Percentiles rank a stretch among this genome's conserved stretches.
phyloP scores from a whole-genome alignment of 768 basidiomycete species.

The Cystobasidiopsis lactophilus region DNA sequence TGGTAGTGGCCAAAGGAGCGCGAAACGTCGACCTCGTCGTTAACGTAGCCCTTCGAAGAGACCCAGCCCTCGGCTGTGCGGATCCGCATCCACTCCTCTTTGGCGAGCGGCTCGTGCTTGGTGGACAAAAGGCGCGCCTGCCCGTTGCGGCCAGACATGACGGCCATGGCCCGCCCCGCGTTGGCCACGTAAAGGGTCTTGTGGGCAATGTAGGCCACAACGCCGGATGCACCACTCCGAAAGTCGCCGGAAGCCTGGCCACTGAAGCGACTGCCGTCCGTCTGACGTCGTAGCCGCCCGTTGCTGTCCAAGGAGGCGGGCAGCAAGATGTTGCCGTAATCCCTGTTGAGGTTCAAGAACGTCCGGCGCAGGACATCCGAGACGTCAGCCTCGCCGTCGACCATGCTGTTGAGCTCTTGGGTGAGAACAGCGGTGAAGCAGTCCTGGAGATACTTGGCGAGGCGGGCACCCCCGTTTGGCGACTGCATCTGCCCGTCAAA shows the following conservation, averaged over 20 bases:
- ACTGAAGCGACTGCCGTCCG: conserved; percentile 12
- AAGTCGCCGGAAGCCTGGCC: conserved; percentile 26
- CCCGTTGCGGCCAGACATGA: conserved; percentile 35
- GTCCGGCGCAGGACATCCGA: conserved; percentile 62
- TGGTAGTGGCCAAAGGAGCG: conserved; percentile 83
- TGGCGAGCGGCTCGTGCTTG: conserved; percentile 75
- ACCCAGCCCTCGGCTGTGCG: conserved; percentile 84
- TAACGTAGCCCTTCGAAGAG: conserved; percentile 68
- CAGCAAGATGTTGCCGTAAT: conserved; percentile 43
- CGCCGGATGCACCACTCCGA: conserved; percentile 55
- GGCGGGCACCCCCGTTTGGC: conserved; percentile 22
- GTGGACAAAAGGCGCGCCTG: conserved; percentile 49
- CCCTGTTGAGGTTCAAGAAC: conserved; percentile 68
- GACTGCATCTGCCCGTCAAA: conserved; percentile 36
- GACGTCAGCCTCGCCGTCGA: conserved; percentile 34
- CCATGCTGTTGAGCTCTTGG: conserved; percentile 35
- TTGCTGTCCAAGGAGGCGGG: conserved; percentile 25
- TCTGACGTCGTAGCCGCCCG: conserved; percentile 13
- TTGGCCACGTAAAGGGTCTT: conserved; percentile 75
- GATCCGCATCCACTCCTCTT: conserved; percentile 63
- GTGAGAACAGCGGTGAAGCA: conserved; percentile 45
- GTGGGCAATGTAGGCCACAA: conserved; percentile 62
- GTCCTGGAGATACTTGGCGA: conserved; percentile 69
- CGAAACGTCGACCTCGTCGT: conserved; percentile 78
- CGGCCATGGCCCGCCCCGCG: conserved; percentile 65